Base-by-base conservation (phyloP, 192 early-diverging fungal genomes). In the Linnemannia schmuckeri region DNA sequence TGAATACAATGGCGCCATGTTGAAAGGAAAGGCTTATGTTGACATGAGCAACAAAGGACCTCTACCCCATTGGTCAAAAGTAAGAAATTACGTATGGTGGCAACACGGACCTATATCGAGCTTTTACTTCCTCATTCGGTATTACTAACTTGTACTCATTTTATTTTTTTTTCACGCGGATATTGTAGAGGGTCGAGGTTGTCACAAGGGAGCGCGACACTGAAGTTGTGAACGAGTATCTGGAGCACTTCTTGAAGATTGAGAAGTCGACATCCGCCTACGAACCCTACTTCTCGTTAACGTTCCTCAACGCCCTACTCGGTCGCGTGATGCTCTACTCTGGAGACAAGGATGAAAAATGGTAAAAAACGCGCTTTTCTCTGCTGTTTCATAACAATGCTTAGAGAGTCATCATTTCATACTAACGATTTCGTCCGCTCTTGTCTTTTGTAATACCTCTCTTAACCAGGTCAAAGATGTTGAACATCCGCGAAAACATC, bases 291-390 rank as follows among this genome's bases (percentile, higher is more conserved):
- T 87, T 81, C 46, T 35, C 73, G 38, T n/a, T 41, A 10, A 27
- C 42, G 7, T 87, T 70, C 54, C 71, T 88, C 38, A 15, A 81
- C 0, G 75, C 82, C 0, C 18, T 81, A 3, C 74, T 88, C 18
- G 88, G 70, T 5, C 27, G 54, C 0, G 72, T 49, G 9, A 88
- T 88, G 88, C 37, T 88, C 72, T 81, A 54, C 37, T 70, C 88
- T 33, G 73, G 76, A 17, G 61, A 74, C 20, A 74, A 73, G 17
- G 87, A 88, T 37, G 63, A n/a, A 10, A 79, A 78, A 71, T 88
- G 86, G 86, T 82, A 83, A 69, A 33, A 5, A 47, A 17, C 9
- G 15, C n/a, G 7, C 35, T 3, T 41, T 70, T 4, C 30, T 15
- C 10, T 75, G 35, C 54, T 40, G 6, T 57, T 75, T 57, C 3